These are phyloP conservation scores for Centrapalus pauciflorus DNA, from an alignment of 129 eudicot genomes.

Conservation along the genomic window DNA sequence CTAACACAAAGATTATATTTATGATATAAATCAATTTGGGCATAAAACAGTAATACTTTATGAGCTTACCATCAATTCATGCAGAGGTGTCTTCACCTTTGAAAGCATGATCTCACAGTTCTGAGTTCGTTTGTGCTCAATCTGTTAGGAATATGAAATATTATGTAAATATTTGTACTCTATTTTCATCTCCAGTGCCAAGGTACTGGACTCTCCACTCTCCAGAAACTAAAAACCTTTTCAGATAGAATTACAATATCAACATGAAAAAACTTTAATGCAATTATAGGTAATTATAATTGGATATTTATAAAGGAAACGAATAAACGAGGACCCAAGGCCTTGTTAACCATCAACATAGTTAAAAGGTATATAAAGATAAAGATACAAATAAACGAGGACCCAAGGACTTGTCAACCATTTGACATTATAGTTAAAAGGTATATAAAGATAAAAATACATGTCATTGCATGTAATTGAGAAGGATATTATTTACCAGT, in stretches of 20 bases:
- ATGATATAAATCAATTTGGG: neutral
- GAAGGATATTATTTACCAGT: slow-evolving; percentile 39
- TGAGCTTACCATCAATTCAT: slow-evolving; percentile 19
- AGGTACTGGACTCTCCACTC: neutral
- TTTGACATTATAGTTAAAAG: too few species aligned
- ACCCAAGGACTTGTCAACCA: too few species aligned
- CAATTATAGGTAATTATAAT: neutral
- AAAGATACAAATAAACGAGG: too few species aligned
- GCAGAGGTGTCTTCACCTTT: slow-evolving; percentile 33
- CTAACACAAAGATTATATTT: neutral
- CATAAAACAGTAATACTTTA: neutral
- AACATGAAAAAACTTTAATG: neutral
- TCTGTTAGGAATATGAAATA: neutral
- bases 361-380: neutral
- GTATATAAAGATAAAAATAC: too few species aligned
- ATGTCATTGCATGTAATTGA: neutral
- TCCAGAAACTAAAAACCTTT: too few species aligned
- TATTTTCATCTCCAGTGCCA: neutral
- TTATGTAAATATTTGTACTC: neutral
- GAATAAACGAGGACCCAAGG: neutral
- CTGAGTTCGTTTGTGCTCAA: slow-evolving; percentile 4
- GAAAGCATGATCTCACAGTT: slow-evolving; percentile 21
- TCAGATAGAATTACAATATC: too few species aligned
- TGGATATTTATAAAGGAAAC: neutral
- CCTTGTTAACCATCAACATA: neutral